Conservation (phyloP, 805 yeast genomes). For the Yarrowia sp. region DNA sequence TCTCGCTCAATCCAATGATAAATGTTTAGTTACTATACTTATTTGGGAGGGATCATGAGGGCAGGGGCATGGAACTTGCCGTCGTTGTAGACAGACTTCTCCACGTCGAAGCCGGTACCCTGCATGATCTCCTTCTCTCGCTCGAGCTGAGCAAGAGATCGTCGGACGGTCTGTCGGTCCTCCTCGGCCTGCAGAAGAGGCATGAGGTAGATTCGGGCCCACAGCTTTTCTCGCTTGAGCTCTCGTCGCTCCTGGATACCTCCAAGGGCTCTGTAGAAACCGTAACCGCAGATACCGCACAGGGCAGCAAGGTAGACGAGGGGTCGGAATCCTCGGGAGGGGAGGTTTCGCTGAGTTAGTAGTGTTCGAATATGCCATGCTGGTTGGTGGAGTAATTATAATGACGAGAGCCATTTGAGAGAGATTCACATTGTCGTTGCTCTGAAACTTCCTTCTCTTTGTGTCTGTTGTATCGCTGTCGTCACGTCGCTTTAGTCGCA, state of each 20-base stretch:
- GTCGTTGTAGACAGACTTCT: slow-evolving; percentile 48
- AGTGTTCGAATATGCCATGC: neutral
- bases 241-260: slow-evolving; percentile 75
- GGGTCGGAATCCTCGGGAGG: slow-evolving; percentile 82
- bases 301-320: slow-evolving; percentile 64
- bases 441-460: too few relatives aligned
- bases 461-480: too few relatives aligned
- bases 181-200: slow-evolving; percentile 80
- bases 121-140: slow-evolving; percentile 69
- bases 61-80: slow-evolving; percentile 44
- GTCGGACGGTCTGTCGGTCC: slow-evolving; percentile 73
- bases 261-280: slow-evolving; percentile 62
- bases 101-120: slow-evolving; percentile 62
- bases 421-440: too few relatives aligned
- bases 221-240: slow-evolving; percentile 67
- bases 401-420: too few relatives aligned
- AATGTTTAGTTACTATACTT: slow-evolving; percentile 23
- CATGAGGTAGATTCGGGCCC: slow-evolving; percentile 70
- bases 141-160: slow-evolving; percentile 61
- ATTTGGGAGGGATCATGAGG: slow-evolving; percentile 27
- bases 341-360: slow-evolving; percentile 57
- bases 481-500: too few relatives aligned
- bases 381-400: neutral
- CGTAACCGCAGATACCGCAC: slow-evolving; percentile 63
- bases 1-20: neutral